Base-by-base conservation (phyloP, 2,329 filamentous ascomycete genomes). In the Cladosporium sp. region DNA sequence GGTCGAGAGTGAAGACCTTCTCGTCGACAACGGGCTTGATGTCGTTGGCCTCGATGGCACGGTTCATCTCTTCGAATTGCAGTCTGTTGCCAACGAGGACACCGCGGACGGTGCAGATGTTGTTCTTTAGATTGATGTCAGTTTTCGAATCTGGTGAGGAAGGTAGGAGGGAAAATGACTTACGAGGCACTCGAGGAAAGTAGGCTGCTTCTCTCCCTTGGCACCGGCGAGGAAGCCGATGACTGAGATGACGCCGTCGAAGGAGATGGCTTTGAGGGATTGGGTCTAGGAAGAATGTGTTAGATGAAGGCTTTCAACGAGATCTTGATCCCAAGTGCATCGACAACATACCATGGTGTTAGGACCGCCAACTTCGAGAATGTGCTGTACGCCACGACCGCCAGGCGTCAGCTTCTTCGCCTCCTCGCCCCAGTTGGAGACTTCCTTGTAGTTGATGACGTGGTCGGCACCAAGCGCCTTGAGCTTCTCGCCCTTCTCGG, bases 351-450 rank as follows among this genome's bases (percentile, higher is more conserved):
- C 65, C 63, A 89, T 77, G 0, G 85, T 88, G n/a, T 76, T 78
- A 0, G 83, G 76, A 0, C 87, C 87, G 12, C 84, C 87, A n/a
- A 88, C 81, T 65, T 90, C 87, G 39, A 88, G 67, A 39, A 89
- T 74, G 61, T 86, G 78, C 65, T 88, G 81, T 7, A 87, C 82
- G 12, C 87, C 87, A 1, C 65, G 66, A 15, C 80, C 80, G 0
- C 82, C 76, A 19, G 56, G 56, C 0, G 82, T 83, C 5, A 84
- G 69, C 51, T 72, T 74, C 62, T 78, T 78, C 0, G 80, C 83
- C 5, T 75, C 75, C 67, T 80, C 75, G 39, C 83, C 83, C 83
- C 83, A 85, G 64, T 79, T 76, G 0, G 72, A 60, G 39, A 78
- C 78, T 37, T 78, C 74, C 55, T 74, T 74, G 73, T 86, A 85